A percentile compares a stretch with the other conserved stretches of the same genome.
Evolutionary conservation across 2,329 filamentous ascomycete species (phyloP).

Genomic region (Fusarium stilboides): DNA sequence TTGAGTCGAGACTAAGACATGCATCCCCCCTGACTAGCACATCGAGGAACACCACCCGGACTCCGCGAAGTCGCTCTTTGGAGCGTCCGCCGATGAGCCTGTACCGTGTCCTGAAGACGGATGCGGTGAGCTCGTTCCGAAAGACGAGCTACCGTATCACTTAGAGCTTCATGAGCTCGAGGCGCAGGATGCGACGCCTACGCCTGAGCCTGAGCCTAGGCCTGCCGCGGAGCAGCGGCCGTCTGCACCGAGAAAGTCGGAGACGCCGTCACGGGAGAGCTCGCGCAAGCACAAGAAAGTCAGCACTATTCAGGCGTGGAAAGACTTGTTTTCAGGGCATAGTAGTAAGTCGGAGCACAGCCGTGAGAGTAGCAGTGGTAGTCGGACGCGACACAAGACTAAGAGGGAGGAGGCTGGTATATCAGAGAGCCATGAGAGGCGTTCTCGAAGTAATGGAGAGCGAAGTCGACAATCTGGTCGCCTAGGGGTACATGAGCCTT

Average conservation of each 20-base stretch:
- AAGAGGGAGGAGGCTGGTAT: conserved; percentile 41
- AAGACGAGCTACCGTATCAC: conserved; percentile 46
- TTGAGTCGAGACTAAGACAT: conserved; percentile 33
- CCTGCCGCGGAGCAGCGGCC: conserved; percentile 16
- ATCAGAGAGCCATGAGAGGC: conserved; percentile 12
- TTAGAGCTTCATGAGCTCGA: conserved; percentile 50
- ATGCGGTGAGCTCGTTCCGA: conserved; percentile 69
- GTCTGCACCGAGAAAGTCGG: conserved; percentile 21
- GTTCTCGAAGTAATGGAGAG: conserved; percentile 19
- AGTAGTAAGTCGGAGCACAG: conserved; percentile 15
- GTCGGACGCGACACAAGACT: conserved; percentile 44
- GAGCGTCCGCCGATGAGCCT: conserved; percentile 14
- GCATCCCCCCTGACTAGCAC: conserved; percentile 42
- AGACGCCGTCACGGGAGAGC: conserved; percentile 21
- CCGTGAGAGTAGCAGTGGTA: conserved; percentile 36
- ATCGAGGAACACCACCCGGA: conserved; percentile 51
- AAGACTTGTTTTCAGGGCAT: conserved; percentile 38
- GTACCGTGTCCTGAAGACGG: conserved; percentile 56
- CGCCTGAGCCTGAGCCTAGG: conserved; percentile 19
- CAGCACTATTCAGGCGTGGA: conserved; percentile 45
- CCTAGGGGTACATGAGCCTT: conserved; percentile 36
- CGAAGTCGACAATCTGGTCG: conserved; percentile 32
- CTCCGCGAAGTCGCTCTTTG: conserved; percentile 31
- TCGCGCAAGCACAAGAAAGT: conserved; percentile 35
- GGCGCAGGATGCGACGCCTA: conserved; percentile 30